Evolutionary conservation across 108 stramenopile species (phyloP), one percentile per base, ranked within the genome.

Genomic region (Fragilaria crotonensis): DNA sequence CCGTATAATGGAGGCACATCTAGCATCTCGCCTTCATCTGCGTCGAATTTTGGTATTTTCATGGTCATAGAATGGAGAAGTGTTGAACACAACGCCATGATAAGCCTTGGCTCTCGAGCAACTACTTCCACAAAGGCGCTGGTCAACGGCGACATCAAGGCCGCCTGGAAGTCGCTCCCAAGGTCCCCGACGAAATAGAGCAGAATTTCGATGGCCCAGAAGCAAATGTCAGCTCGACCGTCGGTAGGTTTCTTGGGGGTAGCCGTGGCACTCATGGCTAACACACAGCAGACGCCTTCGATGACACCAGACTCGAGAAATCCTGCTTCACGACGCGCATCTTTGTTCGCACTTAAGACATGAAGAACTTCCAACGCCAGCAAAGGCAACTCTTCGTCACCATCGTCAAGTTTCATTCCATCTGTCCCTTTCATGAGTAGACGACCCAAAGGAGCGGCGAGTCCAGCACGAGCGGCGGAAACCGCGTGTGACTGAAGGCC

Each of bases 401-500:
- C 36, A 14, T 14, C 36, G 7, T 41, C 3, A n/a, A 2, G 4
- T 20, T 21, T 28, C 14, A 29, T 27, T 33, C 25, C 5, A 25
- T 19, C 2, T 22, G 18, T 33, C 33, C 52, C n/a, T 59, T 53
- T 22, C 55, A 19, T 5, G 17, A 59, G 21, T 1, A 45, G 41
- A 21, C 45, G 30, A 3, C 64, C 64, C 9, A 76, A 45, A 7
- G 81, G 54, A 23, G 59, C 56, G n/a, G 72, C 68, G 14, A 85
- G 41, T n/a, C 84, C 84, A 23, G 51, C 57, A 14, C 71, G 57
- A 18, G 80, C 78, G 44, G 80, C 84, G 1, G 78, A 44, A 21
- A 75, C 67, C 5, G 81, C 79, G 59, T 78, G 75, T 4, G 88
- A 79, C 23, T 83, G 88, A 26, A 89, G 68, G 52, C 73, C 64